phyloP scores from a whole-genome alignment of 2,329 filamentous ascomycete species.

The Davidsoniella virescens region DNA sequence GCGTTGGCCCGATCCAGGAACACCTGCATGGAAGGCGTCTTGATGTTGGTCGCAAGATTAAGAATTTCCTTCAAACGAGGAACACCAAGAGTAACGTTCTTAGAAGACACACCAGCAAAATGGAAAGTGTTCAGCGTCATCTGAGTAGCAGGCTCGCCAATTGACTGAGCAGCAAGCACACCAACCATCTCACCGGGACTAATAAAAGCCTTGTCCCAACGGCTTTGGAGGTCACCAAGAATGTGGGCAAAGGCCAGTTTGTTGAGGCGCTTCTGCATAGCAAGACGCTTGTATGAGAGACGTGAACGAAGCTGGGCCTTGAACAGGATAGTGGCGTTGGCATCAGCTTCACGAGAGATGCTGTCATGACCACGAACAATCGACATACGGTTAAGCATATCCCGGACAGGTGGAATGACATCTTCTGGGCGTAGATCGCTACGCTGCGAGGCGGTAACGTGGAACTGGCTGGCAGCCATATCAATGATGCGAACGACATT shows the following conservation, averaged over 20 bases:
- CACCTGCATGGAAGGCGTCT: constrained; percentile 93
- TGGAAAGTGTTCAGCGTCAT: constrained; percentile 99
- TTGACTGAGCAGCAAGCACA: constrained; percentile 92
- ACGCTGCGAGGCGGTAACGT: constrained; percentile 67
- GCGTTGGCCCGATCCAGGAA: constrained; percentile 52
- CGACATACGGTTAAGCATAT: constrained; percentile 58
- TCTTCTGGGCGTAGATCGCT: constrained; percentile 83
- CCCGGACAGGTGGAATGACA: constrained; percentile 64
- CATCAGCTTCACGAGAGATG: constrained; percentile 73
- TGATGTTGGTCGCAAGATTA: constrained; percentile 94
- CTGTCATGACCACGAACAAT: constrained; percentile 74
- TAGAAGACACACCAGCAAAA: constrained; percentile 98
- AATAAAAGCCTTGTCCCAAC: constrained; percentile 73
- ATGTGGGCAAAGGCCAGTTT: constrained; percentile 88
- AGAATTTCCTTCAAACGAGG: constrained; percentile 98
- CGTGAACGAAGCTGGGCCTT: constrained; percentile 82
- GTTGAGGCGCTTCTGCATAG: constrained; percentile 70
- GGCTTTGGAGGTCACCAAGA: constrained; percentile 73
- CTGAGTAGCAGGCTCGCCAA: constrained; percentile 95
- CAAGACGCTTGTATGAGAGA: constrained; percentile 83
- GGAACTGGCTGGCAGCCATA: constrained; percentile 77
- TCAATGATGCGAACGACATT: constrained; percentile 86
- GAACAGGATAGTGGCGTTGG: constrained; percentile 77
- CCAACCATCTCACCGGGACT: constrained; percentile 97
- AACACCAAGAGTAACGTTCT: constrained; percentile 98